Evolutionary conservation across 805 yeast species (phyloP).

Genomic region (Teunomyces kruisii): DNA sequence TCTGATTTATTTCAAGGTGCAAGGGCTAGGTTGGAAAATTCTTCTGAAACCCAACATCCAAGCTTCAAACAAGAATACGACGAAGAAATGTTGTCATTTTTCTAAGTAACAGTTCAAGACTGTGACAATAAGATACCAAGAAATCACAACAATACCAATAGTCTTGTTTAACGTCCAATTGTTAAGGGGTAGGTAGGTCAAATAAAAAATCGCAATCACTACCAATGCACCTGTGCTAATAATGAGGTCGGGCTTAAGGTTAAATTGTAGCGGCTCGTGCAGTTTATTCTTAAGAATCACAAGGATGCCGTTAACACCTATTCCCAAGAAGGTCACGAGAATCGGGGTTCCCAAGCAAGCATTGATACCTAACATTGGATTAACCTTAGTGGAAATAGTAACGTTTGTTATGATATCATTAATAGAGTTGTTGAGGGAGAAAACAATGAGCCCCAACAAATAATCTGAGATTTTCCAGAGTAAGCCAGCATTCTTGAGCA

Average conservation of each 20-base stretch:
- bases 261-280: slow-evolving; percentile 15
- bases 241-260: slow-evolving; percentile 21
- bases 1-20: slow-evolving; percentile 10
- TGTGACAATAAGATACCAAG: slow-evolving; percentile 22
- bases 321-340: slow-evolving; percentile 47
- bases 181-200: slow-evolving; percentile 30
- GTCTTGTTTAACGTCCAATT: slow-evolving; percentile 33
- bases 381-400: slow-evolving; percentile 42
- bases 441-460: slow-evolving; percentile 46
- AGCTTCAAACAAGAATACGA: slow-evolving; percentile 2
- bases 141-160: slow-evolving; percentile 24
- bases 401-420: slow-evolving; percentile 54
- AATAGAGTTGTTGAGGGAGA: slow-evolving; percentile 51
- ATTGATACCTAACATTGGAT: slow-evolving; percentile 43
- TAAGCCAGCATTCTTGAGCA: slow-evolving; percentile 45
- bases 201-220: slow-evolving; percentile 18
- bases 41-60: neutral
- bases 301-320: slow-evolving; percentile 45
- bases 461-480: slow-evolving; percentile 47
- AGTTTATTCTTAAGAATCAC: slow-evolving; percentile 4
- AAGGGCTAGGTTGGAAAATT: slow-evolving; percentile 2
- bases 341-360: slow-evolving; percentile 58
- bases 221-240: slow-evolving; percentile 27
- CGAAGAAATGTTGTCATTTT: slow-evolving; percentile 1
- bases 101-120: slow-evolving; percentile 15